Evolutionary conservation across 2,329 filamentous ascomycete genomes (phyloP).

Genomic region (Trichophyton simii): DNA sequence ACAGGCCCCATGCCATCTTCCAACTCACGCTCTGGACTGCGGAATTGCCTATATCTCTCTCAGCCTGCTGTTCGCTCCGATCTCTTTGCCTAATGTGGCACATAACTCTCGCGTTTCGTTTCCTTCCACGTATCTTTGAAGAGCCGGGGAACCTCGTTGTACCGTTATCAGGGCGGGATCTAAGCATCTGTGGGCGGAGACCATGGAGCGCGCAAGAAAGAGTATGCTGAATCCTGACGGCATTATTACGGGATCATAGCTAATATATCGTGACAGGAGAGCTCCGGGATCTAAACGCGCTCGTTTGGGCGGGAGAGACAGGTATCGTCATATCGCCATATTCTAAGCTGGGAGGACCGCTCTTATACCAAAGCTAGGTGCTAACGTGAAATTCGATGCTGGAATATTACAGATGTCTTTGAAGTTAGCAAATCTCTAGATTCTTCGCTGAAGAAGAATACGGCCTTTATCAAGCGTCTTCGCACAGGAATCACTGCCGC

Average conservation of each 20-base stretch:
- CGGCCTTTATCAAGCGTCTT: slow-evolving; percentile 90
- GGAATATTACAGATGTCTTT: slow-evolving; percentile 52
- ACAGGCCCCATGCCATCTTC: neutral
- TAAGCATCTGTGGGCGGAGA: slow-evolving; percentile 2
- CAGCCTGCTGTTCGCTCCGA: neutral
- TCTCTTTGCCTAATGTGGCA: slow-evolving; percentile 10
- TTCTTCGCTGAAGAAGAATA: slow-evolving; percentile 95
- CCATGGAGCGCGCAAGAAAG: slow-evolving; percentile 40
- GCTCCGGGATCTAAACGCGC: slow-evolving; percentile 74
- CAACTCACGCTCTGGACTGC: neutral
- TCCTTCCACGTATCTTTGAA: slow-evolving; percentile 6
- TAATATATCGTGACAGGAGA: slow-evolving; percentile 49
- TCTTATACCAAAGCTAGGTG: slow-evolving; percentile 11
- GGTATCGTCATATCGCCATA: slow-evolving; percentile 40
- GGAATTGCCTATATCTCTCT: neutral
- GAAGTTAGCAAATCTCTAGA: slow-evolving; percentile 68
- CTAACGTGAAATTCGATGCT: slow-evolving; percentile 10
- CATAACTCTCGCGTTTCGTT: slow-evolving; percentile 7
- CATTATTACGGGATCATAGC: neutral
- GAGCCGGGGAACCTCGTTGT: slow-evolving; percentile 1
- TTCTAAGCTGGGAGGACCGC: slow-evolving; percentile 6
- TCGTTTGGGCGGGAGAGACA: slow-evolving; percentile 78
- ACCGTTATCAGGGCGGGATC: neutral
- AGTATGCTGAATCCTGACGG: slow-evolving; percentile 23
- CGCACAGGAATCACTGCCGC: slow-evolving; percentile 76